Evolutionary conservation across 2,329 filamentous ascomycete genomes (phyloP).

Genomic region (Dothistroma pini): DNA sequence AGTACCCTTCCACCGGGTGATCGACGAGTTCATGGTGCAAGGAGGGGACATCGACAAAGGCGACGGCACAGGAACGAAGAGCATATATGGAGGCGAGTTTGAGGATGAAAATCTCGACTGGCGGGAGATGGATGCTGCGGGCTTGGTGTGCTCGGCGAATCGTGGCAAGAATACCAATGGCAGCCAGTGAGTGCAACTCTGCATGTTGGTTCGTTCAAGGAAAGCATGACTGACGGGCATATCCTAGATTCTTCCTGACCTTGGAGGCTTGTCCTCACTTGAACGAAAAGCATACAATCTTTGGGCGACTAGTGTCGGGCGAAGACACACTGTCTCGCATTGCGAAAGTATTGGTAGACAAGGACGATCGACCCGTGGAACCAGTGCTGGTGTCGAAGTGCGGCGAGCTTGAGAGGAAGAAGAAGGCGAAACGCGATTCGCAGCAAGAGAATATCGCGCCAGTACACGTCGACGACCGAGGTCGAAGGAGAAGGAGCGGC

Average conservation of each 20-base stretch:
- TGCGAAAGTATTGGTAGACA: constrained; percentile 37
- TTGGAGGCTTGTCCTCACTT: constrained; percentile 39
- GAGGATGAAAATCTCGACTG: constrained; percentile 43
- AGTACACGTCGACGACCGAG: constrained; percentile 22
- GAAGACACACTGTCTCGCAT: constrained; percentile 36
- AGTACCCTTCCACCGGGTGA: constrained; percentile 40
- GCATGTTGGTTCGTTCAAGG: not conserved
- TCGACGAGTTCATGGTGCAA: constrained; percentile 46
- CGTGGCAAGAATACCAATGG: constrained; percentile 41
- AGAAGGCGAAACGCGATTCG: constrained; percentile 24
- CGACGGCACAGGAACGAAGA: constrained; percentile 40
- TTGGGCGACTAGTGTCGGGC: constrained; percentile 39
- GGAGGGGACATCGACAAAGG: constrained; percentile 42
- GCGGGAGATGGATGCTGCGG: constrained; percentile 40
- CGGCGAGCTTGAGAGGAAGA: constrained; percentile 39
- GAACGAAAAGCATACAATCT: constrained; percentile 43
- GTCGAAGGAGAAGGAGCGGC: constrained; percentile 30
- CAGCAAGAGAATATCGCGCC: constrained; percentile 10
- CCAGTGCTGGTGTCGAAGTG: constrained; percentile 38
- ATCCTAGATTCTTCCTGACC: constrained; percentile 41
- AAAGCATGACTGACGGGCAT: constrained; percentile 12
- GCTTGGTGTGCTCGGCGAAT: constrained; percentile 43
- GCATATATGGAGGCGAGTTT: constrained; percentile 41
- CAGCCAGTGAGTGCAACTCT: constrained; percentile 34
- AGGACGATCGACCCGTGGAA: constrained; percentile 35